Base-by-base conservation (phyloP, 2,329 filamentous ascomycete genomes). In the Colletotrichum kahawae region DNA sequence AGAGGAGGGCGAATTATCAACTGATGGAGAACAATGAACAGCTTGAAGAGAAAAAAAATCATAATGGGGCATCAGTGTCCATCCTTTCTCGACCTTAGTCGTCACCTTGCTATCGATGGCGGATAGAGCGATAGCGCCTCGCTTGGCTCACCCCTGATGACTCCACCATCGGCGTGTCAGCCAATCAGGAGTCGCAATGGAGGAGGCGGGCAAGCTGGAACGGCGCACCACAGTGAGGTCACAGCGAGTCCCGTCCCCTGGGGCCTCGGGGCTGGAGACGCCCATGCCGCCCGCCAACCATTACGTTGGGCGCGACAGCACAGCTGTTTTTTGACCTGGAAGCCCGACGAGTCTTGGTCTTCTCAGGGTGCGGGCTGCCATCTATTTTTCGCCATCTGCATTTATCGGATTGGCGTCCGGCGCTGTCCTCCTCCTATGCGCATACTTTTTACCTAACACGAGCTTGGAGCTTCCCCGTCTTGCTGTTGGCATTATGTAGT, bases 101-200 rank as follows among this genome's bases (percentile, higher is more conserved):
- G 73, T 75, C 73, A 75, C 64, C 57, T 57, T 75, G 69, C 60
- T 75, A 59, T 75, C 73, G 74, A 76, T 70, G 74, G 71, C 71
- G 74, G 74, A 76, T 74, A 74, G 59, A 76, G 64, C 67, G 75
- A 75, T 76, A 76, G 75, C 75, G 72, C 75, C 67, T 76, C 75
- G 75, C 75, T 76, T 75, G 75, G 67, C 71, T 66, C 36, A 48
- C 71, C 71, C 74, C 74, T 74, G 74, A 57, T 27, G 63, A 29
- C 12, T 38, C 62, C 60, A 74, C 63, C 2, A 33, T 4, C 4
- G n/a, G 10, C 8, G 3, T 1, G 2, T 9, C 6, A 4, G 29
- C 73, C 73, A 75, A 75, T 75, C 4, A 54, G 14, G 4, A 6
- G 14, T 10, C 48, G 29, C 14, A 0, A n/a, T 24, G 16, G 33